Percentiles rank a stretch among this genome's conserved stretches.
Conservation (phyloP, 2,329 filamentous ascomycete genomes). For the Arthrobotrys sphaeroides region DNA sequence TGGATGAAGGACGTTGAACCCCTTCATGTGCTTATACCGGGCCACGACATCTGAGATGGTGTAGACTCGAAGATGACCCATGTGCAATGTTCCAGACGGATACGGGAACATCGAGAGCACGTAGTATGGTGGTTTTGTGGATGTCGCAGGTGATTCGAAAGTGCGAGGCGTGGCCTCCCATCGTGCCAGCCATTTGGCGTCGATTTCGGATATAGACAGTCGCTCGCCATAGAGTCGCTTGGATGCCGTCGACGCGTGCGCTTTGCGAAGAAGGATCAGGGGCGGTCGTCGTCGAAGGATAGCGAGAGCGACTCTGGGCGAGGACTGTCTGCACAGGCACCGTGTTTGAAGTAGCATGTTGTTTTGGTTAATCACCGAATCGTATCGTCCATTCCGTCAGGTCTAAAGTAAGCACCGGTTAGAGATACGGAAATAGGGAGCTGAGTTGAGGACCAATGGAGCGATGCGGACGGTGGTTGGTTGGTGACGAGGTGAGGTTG, state of each 20-base stretch:
- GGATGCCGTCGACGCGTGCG: constrained; percentile 1
- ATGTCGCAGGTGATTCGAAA: constrained; percentile 61
- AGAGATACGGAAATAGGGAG: constrained; percentile 41
- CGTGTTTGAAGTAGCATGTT: constrained; percentile 45
- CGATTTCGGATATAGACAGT: constrained; percentile 21
- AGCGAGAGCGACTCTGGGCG: constrained; percentile 22
- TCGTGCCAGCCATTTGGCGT: constrained; percentile 43
- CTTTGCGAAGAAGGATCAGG: constrained; percentile 32
- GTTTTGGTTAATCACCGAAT: constrained; percentile 41
- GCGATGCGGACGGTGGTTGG: constrained; percentile 31
- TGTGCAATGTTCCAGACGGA: constrained; percentile 84
- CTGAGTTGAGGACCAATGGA: constrained; percentile 33
- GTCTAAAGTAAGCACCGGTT: constrained; percentile 27
- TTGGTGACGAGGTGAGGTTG: constrained; percentile 47
- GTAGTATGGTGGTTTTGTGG: constrained; percentile 64
- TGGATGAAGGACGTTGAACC: constrained; percentile 79
- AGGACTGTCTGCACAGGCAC: constrained; percentile 24
- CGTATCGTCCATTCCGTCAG: constrained; percentile 46
- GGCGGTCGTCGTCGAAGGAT: constrained; percentile 27
- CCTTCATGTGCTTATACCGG: constrained; percentile 77
- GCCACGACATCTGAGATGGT: constrained; percentile 88
- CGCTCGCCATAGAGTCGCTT: not conserved
- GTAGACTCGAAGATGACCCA: constrained; percentile 88
- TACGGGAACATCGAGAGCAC: constrained; percentile 94
- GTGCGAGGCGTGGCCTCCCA: constrained; percentile 31